Conservation (phyloP, 352 stramenopile species). For the Pythium vanterpoolii region DNA sequence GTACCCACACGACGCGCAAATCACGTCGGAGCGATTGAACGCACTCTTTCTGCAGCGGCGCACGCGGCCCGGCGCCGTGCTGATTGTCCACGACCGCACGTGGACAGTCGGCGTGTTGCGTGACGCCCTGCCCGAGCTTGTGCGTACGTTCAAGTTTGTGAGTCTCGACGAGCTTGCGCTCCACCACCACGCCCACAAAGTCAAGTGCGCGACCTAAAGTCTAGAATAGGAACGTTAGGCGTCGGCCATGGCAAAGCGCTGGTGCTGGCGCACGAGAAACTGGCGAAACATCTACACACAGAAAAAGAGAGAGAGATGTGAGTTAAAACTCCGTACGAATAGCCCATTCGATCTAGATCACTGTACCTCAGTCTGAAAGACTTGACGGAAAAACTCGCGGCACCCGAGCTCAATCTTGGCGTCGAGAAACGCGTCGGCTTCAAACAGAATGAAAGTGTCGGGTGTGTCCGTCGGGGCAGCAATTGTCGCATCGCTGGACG, state of each 20-base stretch:
- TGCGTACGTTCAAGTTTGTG: conserved; percentile 55
- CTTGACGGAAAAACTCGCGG: conserved; percentile 76
- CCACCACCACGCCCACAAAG: conserved; percentile 26
- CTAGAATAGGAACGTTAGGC: no score
- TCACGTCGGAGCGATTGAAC: conserved; percentile 67
- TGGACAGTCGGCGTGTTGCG: conserved; percentile 78
- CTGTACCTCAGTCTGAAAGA: conserved; percentile 63
- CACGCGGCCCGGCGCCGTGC: conserved; percentile 66
- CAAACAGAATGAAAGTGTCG: conserved; percentile 50
- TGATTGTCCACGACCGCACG: conserved; percentile 81
- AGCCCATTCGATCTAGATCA: not conserved
- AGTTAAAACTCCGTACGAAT: not conserved
- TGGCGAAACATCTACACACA: conserved; percentile 48
- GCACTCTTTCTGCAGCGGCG: conserved; percentile 48
- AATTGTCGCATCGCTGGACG: not conserved
- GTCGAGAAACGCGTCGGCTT: conserved; percentile 59
- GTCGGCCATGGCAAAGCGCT: conserved; percentile 29
- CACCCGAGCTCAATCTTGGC: conserved; percentile 66
- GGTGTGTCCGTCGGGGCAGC: not conserved
- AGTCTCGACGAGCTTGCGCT: conserved; percentile 57
- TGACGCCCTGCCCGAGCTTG: conserved; percentile 49
- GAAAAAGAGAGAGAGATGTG: not conserved
- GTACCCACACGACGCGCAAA: conserved; percentile 85
- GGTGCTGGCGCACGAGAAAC: conserved; percentile 49
- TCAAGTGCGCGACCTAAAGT: conserved; percentile 3